These are phyloP conservation scores for Erucastrum elatum DNA, from an alignment of 345 rosid genomes.

Conservation along the genomic window DNA sequence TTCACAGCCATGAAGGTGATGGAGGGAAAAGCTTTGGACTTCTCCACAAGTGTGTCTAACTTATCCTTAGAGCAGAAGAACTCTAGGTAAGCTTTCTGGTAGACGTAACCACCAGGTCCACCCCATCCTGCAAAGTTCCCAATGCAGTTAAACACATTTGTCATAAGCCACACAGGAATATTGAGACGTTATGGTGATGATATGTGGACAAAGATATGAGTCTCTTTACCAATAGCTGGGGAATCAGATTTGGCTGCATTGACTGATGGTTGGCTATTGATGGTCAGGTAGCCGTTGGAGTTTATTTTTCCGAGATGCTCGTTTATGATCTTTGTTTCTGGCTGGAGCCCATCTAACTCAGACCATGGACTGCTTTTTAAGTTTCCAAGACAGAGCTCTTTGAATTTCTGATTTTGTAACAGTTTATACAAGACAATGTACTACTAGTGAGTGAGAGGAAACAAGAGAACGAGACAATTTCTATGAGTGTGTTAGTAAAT, in stretches of 20 bases:
- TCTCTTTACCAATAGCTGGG: conserved; percentile 60
- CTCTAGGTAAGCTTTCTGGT: conserved; percentile 95
- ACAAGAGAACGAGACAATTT: neutral
- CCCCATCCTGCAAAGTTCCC: conserved; percentile 84
- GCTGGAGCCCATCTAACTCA: conserved; percentile 86
- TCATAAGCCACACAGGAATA: neutral
- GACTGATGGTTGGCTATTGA: conserved; percentile 97
- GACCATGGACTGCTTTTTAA: conserved; percentile 94
- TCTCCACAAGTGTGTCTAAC: conserved; percentile 59
- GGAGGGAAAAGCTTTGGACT: conserved; percentile 59
- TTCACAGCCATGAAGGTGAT: conserved; percentile 75
- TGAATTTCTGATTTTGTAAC: conserved; percentile 69
- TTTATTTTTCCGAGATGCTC: conserved; percentile 82
- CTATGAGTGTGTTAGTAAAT: neutral
- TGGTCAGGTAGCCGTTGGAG: conserved; percentile 81
- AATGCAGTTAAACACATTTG: neutral
- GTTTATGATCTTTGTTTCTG: conserved; percentile 89
- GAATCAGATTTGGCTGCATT: conserved; percentile 85
- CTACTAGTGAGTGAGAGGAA: conserved; percentile 15
- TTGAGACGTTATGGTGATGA: neutral
- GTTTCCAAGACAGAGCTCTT: conserved; percentile 74
- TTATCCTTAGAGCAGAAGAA: conserved; percentile 87
- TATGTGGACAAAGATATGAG: neutral
- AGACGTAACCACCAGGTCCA: conserved; percentile 88
- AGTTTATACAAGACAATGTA: conserved; percentile 20